Evolutionary conservation across 371 early-diverging fungal species (phyloP).

Genomic region (Mycotypha africana): DNA sequence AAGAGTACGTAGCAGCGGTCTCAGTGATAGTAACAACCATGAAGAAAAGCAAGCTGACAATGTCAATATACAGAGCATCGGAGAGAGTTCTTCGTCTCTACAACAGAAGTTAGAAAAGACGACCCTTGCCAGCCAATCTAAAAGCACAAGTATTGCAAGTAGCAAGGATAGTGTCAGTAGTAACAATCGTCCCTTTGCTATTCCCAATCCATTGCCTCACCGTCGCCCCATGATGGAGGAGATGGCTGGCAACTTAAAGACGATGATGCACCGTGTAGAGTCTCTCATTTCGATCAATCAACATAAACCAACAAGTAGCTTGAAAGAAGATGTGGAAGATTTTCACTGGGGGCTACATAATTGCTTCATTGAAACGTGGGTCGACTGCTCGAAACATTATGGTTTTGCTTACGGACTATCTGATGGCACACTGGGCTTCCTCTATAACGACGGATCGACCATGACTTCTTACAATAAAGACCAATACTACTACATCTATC

Average conservation of each 20-base stretch:
- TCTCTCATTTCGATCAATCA: too few species aligned
- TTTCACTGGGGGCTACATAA: constrained; percentile 8
- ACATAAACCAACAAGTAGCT: too few species aligned
- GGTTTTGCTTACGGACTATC: constrained; percentile 83
- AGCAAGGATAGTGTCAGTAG: not conserved
- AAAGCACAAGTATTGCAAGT: not conserved
- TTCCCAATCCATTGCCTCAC: constrained; percentile 1
- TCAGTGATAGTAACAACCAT: too few species aligned
- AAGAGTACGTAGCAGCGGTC: too few species aligned
- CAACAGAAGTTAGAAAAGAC: too few species aligned
- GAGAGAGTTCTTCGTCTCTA: too few species aligned
- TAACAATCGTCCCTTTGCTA: not conserved
- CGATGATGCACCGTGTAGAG: too few species aligned
- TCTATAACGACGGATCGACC: constrained; percentile 80
- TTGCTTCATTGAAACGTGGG: constrained; percentile 72
- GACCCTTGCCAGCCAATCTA: too few species aligned
- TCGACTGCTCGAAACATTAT: constrained; percentile 69
- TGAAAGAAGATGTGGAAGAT: too few species aligned
- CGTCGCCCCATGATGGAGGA: constrained; percentile 11
- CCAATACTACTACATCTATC: constrained; percentile 4
- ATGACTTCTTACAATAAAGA: constrained; percentile 18
- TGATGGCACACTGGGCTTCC: constrained; percentile 75
- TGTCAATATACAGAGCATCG: too few species aligned
- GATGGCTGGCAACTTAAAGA: constrained; percentile 10
- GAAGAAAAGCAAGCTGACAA: too few species aligned